phyloP scores from a whole-genome alignment of 148 eudicot species.

The Linanthus parryae region DNA sequence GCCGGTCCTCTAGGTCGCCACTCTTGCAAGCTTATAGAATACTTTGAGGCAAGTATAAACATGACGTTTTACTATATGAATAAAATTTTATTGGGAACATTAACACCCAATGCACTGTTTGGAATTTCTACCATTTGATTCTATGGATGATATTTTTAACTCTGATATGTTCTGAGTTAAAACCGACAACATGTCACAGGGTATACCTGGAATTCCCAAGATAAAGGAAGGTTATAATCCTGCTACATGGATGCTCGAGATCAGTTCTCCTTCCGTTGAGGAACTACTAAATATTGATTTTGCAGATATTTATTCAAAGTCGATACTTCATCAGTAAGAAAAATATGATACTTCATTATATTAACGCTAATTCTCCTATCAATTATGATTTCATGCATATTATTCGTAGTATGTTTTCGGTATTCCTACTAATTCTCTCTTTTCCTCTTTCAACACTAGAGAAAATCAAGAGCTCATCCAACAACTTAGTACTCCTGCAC shows the following conservation, averaged over 20 bases:
- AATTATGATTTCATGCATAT: background rate
- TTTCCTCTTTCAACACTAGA: conserved; percentile 15
- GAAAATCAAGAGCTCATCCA: conserved; percentile 46
- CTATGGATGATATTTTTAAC: too few relatives aligned
- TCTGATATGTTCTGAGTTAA: too few relatives aligned
- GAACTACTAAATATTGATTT: conserved; percentile 42
- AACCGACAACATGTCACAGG: too few relatives aligned
- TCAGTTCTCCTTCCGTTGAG: conserved; percentile 42
- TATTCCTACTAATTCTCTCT: background rate
- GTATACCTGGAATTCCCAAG: conserved; percentile 48
- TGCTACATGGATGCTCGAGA: conserved; percentile 80
- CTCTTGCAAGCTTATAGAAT: conserved; percentile 50
- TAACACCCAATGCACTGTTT: too few relatives aligned
- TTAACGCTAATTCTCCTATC: background rate
- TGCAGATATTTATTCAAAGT: conserved; percentile 45
- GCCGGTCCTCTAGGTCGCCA: conserved; percentile 61
- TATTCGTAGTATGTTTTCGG: too few relatives aligned
- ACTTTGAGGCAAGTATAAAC: conserved; percentile 50
- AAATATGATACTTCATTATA: background rate
- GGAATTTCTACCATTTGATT: too few relatives aligned
- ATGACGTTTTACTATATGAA: background rate
- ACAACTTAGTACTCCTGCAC: conserved; percentile 33
- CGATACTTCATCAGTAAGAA: conserved; percentile 45
- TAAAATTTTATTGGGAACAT: too few relatives aligned
- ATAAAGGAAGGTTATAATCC: conserved; percentile 60